Base-by-base conservation (phyloP, 2,329 filamentous ascomycete genomes). In the Aspergillus ruber region DNA sequence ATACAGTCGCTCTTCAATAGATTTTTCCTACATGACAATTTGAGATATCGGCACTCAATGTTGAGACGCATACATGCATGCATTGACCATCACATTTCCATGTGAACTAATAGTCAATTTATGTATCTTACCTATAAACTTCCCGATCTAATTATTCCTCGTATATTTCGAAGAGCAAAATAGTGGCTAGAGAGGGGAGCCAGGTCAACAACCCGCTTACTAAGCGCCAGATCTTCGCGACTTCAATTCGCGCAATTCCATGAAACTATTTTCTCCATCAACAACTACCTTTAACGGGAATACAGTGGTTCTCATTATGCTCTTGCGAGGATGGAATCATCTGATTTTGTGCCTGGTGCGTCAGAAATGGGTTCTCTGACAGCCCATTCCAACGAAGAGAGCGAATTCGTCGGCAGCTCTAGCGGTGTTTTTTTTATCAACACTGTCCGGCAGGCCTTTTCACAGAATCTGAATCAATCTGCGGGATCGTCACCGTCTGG, bases 381-480 rank as follows among this genome's bases (percentile, higher is more conserved):
- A 23, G 67, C 70, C 17, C 64, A 70, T 42, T 66, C 68, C 3
- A 67, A 67, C 35, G 65, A 72, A 35, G 70, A 74, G 50, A 76
- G 74, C 44, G 69, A 76, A 45, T 79, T 77, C 55, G 72, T 78
- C 25, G 76, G 76, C 21, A 76, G 73, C 54, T 74, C 74, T 10
- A 76, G 71, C 36, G 76, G 76, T 3, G 73, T 78, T 40, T 79
- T 73, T 59, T 79, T 79, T 58, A 69, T 75, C 54, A 77, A 79
- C 49, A 78, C 76, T 1, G 76, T 79, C 47, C 73, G 73, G 38
- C 69, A 71, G 27, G 74, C 75, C n/a, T 79, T 79, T 56, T 70
- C 71, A 5, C 58, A 62, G 17, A 62, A 65, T 6, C 54, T 67
- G 23, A 59, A 60, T 40, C 43, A 53, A 7, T 49, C 50, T 3